Percentiles rank a stretch among this genome's conserved stretches.
Evolutionary conservation across 1,139 yeast species (phyloP).

Genomic region (Saccharomyces hybrid): DNA sequence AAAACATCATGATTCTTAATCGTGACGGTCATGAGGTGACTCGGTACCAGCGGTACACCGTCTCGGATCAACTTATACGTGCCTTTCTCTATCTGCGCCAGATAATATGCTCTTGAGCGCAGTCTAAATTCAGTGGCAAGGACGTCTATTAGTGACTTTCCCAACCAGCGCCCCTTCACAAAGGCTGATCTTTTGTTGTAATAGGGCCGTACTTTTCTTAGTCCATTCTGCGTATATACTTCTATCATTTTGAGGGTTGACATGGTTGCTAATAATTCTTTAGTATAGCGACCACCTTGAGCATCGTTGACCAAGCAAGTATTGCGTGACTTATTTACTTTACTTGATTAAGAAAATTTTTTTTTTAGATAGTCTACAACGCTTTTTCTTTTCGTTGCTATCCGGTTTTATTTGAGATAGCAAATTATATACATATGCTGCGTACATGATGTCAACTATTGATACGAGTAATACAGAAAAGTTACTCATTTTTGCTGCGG

Average conservation of each 20-base stretch:
- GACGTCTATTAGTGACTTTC: slow-evolving; percentile 61
- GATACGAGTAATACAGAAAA: neutral
- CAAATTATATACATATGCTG: neutral
- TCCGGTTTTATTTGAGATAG: neutral
- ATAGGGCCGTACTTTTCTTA: slow-evolving; percentile 75
- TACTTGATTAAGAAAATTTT: no score
- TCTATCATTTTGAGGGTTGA: slow-evolving; percentile 6
- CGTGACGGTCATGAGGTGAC: slow-evolving; percentile 9
- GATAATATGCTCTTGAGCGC: slow-evolving; percentile 17
- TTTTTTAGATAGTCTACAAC: no score
- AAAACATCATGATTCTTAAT: slow-evolving; percentile 44
- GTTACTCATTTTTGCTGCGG: neutral
- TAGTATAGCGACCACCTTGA: neutral
- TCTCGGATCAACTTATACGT: slow-evolving; percentile 18
- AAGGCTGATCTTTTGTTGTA: slow-evolving; percentile 73
- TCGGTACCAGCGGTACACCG: slow-evolving; percentile 13
- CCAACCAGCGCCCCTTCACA: slow-evolving; percentile 87
- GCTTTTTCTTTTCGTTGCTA: neutral
- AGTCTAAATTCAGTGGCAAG: slow-evolving; percentile 64
- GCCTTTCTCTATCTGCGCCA: slow-evolving; percentile 15
- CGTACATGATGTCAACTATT: neutral
- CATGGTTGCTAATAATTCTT: neutral
- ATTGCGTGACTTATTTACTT: no score
- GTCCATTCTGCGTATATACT: slow-evolving; percentile 28
- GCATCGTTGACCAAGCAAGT: neutral